These are phyloP conservation scores for Moniliophthora roreri DNA, from an alignment of 1,284 basidiomycete genomes.

Conservation along the genomic window DNA sequence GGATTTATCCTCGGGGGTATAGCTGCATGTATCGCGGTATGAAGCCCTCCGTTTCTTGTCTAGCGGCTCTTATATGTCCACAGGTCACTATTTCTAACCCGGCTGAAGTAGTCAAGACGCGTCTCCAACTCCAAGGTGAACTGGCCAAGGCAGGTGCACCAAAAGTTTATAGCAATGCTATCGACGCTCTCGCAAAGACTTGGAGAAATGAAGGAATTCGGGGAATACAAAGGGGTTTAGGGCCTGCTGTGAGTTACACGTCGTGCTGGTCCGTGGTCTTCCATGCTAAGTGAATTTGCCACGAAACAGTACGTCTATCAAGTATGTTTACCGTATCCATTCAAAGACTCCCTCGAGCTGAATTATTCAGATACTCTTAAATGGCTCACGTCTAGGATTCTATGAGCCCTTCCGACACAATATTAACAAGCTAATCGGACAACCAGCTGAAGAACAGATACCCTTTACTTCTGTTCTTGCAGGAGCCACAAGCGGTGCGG, in stretches of 20 bases:
- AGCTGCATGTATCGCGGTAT: conserved; percentile 85
- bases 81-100: conserved; percentile 85
- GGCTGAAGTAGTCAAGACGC: conserved; percentile 92
- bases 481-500: conserved; percentile 86
- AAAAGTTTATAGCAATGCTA: conserved; percentile 86
- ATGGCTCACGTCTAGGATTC: conserved; percentile 93
- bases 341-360: conserved; percentile 8
- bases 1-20: conserved; percentile 85
- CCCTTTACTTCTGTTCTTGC: conserved; percentile 78
- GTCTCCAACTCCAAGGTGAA: conserved; percentile 93
- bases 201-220: conserved; percentile 89
- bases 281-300: conserved; percentile 10
- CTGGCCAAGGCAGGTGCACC: conserved; percentile 72
- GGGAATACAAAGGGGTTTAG: conserved; percentile 89
- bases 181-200: conserved; percentile 89
- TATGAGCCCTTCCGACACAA: conserved; percentile 88
- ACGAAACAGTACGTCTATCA: conserved; percentile 20
- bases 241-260: conserved; percentile 73
- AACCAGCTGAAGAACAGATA: conserved; percentile 62
- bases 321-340: conserved; percentile 81
- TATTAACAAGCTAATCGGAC: conserved; percentile 73
- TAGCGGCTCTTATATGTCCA: conserved; percentile 11
- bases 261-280: too few species aligned
- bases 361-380: conserved; percentile 75
- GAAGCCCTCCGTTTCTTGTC: conserved; percentile 19